A percentile compares a stretch with the other conserved stretches of the same genome.
Evolutionary conservation across 2,329 filamentous ascomycete species (phyloP).

Genomic region (Tolypocladium inflatum): DNA sequence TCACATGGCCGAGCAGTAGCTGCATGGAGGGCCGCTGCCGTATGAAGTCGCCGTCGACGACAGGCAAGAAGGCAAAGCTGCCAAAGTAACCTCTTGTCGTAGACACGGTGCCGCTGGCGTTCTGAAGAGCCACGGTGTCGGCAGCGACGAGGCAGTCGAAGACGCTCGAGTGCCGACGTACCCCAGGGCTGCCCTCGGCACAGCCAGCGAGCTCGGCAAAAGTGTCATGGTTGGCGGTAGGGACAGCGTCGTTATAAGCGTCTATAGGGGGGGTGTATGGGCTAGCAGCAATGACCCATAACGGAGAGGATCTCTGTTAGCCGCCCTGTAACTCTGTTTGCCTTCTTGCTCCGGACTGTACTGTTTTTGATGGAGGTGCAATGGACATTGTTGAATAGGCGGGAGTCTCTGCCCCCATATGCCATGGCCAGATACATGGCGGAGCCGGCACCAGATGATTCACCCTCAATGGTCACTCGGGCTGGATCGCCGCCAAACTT

Average conservation of each 20-base stretch:
- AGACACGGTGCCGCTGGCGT: slow-evolving; percentile 22
- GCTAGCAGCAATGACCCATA: slow-evolving; percentile 20
- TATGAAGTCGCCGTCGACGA: slow-evolving; percentile 25
- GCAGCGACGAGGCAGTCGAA: slow-evolving; percentile 24
- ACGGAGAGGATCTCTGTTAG: background rate
- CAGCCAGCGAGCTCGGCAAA: slow-evolving; percentile 25
- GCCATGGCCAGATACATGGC: slow-evolving; percentile 38
- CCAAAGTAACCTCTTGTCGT: slow-evolving; percentile 13
- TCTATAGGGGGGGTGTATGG: slow-evolving; percentile 48
- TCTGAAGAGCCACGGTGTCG: slow-evolving; percentile 23
- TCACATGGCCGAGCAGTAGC: slow-evolving; percentile 17
- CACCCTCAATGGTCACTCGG: slow-evolving; percentile 44
- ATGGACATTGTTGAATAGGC: slow-evolving; percentile 34
- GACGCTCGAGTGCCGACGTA: slow-evolving; percentile 9
- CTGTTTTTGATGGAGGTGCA: background rate
- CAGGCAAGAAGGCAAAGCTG: slow-evolving; percentile 26
- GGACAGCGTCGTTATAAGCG: slow-evolving; percentile 20
- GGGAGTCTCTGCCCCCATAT: slow-evolving; percentile 28
- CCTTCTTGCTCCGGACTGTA: too few relatives aligned
- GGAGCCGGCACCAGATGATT: slow-evolving; percentile 42
- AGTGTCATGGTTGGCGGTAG: slow-evolving; percentile 20
- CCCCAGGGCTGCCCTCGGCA: background rate
- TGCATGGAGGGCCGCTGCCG: slow-evolving; percentile 17
- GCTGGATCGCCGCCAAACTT: slow-evolving; percentile 41
- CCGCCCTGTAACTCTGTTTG: background rate